phyloP scores from a whole-genome alignment of 495 filamentous ascomycete genomes.

The Talaromyces adpressus region DNA sequence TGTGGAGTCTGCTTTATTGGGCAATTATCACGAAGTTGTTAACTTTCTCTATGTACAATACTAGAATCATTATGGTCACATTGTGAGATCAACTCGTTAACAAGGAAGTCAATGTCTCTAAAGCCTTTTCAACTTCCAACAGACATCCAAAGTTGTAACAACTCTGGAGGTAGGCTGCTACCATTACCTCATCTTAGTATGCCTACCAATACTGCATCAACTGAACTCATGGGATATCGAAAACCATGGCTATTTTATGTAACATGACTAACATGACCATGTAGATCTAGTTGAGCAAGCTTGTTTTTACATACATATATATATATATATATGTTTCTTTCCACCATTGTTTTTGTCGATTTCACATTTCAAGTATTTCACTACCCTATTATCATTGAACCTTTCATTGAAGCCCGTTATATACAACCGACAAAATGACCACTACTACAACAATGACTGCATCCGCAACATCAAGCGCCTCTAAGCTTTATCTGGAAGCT shows the following conservation, averaged over 20 bases:
- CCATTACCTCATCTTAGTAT: not conserved
- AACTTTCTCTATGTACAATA: not conserved
- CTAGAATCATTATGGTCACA: not conserved
- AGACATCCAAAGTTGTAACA: not conserved
- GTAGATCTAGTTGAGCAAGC: not conserved
- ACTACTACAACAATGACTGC: not conserved
- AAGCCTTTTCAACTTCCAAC: not conserved
- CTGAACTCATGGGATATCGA: not conserved
- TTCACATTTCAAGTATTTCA: not conserved
- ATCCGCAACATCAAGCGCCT: not conserved
- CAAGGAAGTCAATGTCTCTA: not conserved
- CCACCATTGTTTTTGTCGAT: not conserved
- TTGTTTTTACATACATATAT: not conserved
- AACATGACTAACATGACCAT: not conserved
- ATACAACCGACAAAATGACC: not conserved
- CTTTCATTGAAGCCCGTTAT: not conserved
- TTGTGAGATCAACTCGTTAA: not conserved
- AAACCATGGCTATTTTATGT: not conserved
- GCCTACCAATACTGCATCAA: not conserved
- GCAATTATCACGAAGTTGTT: not conserved
- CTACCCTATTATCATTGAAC: not conserved
- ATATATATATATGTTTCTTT: not conserved
- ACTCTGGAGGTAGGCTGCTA: not conserved
- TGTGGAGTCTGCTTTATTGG: not conserved
- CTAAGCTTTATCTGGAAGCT: constrained; percentile 26